Percentiles rank a stretch among this genome's conserved stretches.
Conservation (phyloP, 345 rosid genomes). For the Lepidium africanum region DNA sequence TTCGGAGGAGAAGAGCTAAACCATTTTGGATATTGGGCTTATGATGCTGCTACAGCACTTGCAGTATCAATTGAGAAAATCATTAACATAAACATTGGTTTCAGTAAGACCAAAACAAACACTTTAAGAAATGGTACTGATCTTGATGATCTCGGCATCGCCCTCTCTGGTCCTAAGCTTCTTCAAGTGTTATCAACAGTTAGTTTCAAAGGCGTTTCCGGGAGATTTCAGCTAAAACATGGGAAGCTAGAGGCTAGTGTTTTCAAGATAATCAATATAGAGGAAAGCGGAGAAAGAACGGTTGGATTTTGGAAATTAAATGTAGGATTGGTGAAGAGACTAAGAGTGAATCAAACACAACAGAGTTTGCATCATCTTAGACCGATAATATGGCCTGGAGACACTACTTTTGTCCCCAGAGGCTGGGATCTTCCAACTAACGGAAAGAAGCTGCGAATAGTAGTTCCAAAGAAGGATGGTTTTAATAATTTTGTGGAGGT, state of each 20-base stretch:
- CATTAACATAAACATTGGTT: constrained; percentile 10
- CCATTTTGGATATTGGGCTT: constrained; percentile 37
- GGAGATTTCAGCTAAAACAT: constrained; percentile 29
- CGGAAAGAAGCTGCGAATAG: constrained; percentile 34
- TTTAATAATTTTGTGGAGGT: constrained; percentile 36
- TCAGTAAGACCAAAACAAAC: constrained; percentile 7
- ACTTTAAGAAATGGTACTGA: constrained; percentile 18
- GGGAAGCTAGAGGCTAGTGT: constrained; percentile 30
- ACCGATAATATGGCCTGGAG: constrained; percentile 26
- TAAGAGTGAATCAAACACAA: background rate
- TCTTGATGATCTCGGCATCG: constrained; percentile 34
- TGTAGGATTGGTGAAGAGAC: constrained; percentile 21
- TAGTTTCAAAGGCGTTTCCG: constrained; percentile 39
- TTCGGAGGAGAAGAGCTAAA: constrained; percentile 20
- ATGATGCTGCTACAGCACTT: constrained; percentile 45
- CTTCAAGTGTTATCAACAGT: constrained; percentile 24
- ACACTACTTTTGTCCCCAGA: constrained; percentile 22
- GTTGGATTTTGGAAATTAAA: constrained; percentile 46
- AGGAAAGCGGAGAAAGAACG: constrained; percentile 27
- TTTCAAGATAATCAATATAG: constrained; percentile 44
- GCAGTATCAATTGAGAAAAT: constrained; percentile 43
- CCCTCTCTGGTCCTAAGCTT: constrained; percentile 37
- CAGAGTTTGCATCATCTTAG: background rate
- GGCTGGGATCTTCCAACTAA: constrained; percentile 46
- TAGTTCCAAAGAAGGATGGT: constrained; percentile 42